phyloP scores from a whole-genome alignment of 163 green algal species.

The Coccomyxa subellipsoidea region DNA sequence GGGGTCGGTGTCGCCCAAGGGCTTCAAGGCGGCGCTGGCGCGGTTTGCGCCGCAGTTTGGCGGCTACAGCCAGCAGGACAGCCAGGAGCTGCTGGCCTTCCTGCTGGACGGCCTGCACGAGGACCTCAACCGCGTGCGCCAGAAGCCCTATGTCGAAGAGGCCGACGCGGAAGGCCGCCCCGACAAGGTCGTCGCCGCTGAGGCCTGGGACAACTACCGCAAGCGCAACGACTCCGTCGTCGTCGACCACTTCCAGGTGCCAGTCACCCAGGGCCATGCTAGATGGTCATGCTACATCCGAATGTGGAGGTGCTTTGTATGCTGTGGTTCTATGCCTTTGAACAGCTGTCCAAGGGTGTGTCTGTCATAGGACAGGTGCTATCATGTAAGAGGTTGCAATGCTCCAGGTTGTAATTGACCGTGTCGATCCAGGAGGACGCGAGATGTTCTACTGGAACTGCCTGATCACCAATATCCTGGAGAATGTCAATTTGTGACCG shows the following conservation, averaged over 20 bases:
- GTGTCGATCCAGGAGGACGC: neutral
- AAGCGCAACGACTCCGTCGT: slow-evolving; percentile 88
- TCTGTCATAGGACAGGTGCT: too few species aligned
- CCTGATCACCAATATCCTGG: too few species aligned
- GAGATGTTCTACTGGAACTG: neutral
- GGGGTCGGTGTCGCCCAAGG: slow-evolving; percentile 61
- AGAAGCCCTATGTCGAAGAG: slow-evolving; percentile 93
- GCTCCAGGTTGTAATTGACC: neutral
- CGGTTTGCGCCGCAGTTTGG: slow-evolving; percentile 90
- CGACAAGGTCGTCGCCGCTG: slow-evolving; percentile 77
- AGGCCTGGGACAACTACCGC: slow-evolving; percentile 82
- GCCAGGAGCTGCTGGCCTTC: slow-evolving; percentile 89
- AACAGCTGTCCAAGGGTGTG: neutral
- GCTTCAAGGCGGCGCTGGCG: slow-evolving; percentile 86
- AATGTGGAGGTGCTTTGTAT: neutral
- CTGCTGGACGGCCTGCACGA: slow-evolving; percentile 95
- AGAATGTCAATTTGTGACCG: too few species aligned
- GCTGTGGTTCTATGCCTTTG: neutral
- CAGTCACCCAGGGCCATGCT: too few species aligned
- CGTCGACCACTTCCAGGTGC: slow-evolving; percentile 92
- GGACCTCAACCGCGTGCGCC: slow-evolving; percentile 91
- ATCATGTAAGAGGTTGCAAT: too few species aligned
- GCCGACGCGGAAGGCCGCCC: slow-evolving; percentile 66
- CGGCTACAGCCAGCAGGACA: slow-evolving; percentile 95
- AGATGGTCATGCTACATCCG: neutral